Conservation (phyloP, 441 rosid genomes). For the Gossypium davidsonii region DNA sequence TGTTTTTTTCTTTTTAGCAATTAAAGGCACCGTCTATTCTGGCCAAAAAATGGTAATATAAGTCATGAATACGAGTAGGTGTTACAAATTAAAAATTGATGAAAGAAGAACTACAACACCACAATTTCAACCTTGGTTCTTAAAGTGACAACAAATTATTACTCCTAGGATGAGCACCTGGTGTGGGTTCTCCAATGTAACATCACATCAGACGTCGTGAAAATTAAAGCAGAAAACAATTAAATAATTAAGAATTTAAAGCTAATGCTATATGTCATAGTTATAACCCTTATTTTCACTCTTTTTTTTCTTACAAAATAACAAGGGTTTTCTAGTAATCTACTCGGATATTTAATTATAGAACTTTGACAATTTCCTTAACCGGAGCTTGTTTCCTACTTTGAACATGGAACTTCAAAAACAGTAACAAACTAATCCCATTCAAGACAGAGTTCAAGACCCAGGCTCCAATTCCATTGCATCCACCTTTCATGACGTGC, state of each 20-base stretch:
- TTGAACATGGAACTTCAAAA: constrained; percentile 55
- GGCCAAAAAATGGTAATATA: no score
- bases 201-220: neutral
- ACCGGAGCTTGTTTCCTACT: constrained; percentile 4
- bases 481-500: constrained; percentile 76
- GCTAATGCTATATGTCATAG: no score
- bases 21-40: neutral
- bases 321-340: neutral
- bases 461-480: constrained; percentile 89
- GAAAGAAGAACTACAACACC: no score
- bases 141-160: no score
- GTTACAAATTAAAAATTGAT: no score
- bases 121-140: no score
- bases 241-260: neutral
- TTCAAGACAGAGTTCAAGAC: constrained; percentile 59
- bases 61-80: no score
- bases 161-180: no score
- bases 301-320: neutral
- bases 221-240: neutral
- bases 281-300: neutral
- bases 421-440: constrained; percentile 45
- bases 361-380: neutral
- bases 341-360: neutral
- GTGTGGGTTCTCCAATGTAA: neutral
- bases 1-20: neutral